Percentiles rank a stretch among this genome's conserved stretches.
Evolutionary conservation across 1,284 basidiomycete genomes (phyloP).

Genomic region (Austroboletus rostrupii): DNA sequence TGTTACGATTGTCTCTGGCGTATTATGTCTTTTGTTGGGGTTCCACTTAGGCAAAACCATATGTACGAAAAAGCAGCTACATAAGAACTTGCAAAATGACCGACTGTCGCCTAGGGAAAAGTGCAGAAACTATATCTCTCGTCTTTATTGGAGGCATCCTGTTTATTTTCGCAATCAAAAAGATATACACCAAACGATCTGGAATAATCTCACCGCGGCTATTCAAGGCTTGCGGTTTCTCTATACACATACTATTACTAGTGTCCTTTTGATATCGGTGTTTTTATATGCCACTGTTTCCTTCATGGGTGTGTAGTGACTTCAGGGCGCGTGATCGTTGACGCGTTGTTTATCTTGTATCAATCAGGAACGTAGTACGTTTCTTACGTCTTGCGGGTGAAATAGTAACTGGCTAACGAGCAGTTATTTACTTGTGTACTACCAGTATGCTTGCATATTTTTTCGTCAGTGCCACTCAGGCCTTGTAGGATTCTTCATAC

Average conservation of each 20-base stretch:
- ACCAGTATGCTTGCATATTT: slow-evolving; percentile 42
- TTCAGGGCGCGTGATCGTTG: neutral
- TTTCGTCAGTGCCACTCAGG: slow-evolving; percentile 36
- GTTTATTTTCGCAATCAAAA: slow-evolving; percentile 39
- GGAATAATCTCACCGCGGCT: slow-evolving; percentile 52
- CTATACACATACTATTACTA: slow-evolving; percentile 33
- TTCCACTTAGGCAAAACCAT: slow-evolving; percentile 30
- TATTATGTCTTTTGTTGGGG: slow-evolving; percentile 45
- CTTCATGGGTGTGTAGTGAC: slow-evolving; percentile 27
- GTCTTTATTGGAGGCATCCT: slow-evolving; percentile 46
- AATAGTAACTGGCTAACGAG: slow-evolving; percentile 3
- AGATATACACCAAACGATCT: slow-evolving; percentile 44
- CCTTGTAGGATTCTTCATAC: slow-evolving; percentile 29
- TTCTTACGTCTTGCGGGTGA: neutral
- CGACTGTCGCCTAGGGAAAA: slow-evolving; percentile 22
- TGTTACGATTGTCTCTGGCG: slow-evolving; percentile 40
- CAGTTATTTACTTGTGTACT: slow-evolving; percentile 31
- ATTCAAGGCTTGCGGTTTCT: slow-evolving; percentile 31
- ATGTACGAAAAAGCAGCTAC: slow-evolving; percentile 13
- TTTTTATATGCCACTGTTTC: slow-evolving; percentile 41
- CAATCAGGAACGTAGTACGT: slow-evolving; percentile 23
- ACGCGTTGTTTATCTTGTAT: neutral
- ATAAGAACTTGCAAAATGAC: neutral
- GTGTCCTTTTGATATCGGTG: slow-evolving; percentile 35
- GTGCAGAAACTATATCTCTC: slow-evolving; percentile 42